These are phyloP conservation scores for Colletotrichum orbiculare DNA, from an alignment of 2,329 filamentous ascomycete genomes.

Conservation along the genomic window DNA sequence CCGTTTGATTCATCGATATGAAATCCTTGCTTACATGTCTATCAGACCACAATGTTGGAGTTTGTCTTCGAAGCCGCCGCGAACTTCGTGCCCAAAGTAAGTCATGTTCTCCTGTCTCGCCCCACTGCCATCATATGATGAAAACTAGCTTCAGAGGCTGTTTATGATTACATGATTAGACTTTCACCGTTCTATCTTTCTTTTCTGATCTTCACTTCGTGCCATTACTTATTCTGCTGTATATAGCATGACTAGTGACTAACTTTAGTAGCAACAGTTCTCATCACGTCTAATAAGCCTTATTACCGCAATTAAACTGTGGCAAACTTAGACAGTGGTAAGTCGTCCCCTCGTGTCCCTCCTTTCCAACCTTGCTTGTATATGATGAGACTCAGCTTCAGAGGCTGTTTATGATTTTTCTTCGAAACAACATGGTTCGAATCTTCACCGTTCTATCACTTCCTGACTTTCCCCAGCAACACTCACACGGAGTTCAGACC, in stretches of 20 bases:
- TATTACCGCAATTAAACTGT: too few relatives aligned
- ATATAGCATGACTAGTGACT: too few relatives aligned
- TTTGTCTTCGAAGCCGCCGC: background rate
- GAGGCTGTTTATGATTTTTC: slow-evolving; percentile 60
- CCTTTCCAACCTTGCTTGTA: slow-evolving; percentile 20
- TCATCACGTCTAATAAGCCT: too few relatives aligned
- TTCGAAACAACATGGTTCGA: slow-evolving; percentile 50
- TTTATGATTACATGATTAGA: slow-evolving; percentile 59
- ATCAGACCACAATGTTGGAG: background rate
- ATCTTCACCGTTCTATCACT: slow-evolving; percentile 46
- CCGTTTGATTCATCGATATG: too few relatives aligned
- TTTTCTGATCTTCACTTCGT: slow-evolving; percentile 23
- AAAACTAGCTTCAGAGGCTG: slow-evolving; percentile 56
- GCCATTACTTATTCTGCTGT: background rate
- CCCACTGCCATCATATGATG: slow-evolving; percentile 46
- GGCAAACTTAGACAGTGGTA: background rate
- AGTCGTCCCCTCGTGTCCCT: slow-evolving; percentile 39
- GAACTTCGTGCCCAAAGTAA: background rate
- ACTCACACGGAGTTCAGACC: background rate
- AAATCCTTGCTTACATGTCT: too few relatives aligned
- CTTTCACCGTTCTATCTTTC: slow-evolving; percentile 45
- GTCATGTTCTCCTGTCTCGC: background rate
- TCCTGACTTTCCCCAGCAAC: slow-evolving; percentile 17
- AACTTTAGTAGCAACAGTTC: too few relatives aligned
- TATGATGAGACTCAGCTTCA: slow-evolving; percentile 53